phyloP scores from a whole-genome alignment of 805 yeast genomes.

The Myxozyma neotropica region DNA sequence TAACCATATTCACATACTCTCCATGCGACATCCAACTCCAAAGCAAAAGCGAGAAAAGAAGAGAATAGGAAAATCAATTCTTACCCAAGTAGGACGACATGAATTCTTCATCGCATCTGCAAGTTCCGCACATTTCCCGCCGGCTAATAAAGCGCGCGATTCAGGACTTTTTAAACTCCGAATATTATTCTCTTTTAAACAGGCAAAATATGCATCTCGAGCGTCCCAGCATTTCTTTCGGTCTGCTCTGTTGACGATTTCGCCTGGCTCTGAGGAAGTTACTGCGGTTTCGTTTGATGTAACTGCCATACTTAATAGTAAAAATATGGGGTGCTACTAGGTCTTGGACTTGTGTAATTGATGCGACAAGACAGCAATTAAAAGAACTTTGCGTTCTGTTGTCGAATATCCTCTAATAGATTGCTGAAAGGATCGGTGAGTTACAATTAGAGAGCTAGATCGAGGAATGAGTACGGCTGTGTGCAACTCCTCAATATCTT shows the following conservation, averaged over 20 bases:
- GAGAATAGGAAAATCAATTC: background rate
- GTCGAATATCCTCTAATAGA: too few relatives aligned
- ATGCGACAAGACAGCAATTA: too few relatives aligned
- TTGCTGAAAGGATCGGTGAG: too few relatives aligned
- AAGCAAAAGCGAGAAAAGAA: background rate
- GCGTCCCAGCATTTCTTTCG: constrained; percentile 76
- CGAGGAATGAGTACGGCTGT: too few relatives aligned
- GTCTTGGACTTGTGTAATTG: too few relatives aligned
- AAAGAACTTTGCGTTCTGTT: too few relatives aligned
- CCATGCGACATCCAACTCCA: background rate
- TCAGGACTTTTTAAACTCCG: constrained; percentile 32
- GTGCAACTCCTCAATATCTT: too few relatives aligned
- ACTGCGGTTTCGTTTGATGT: background rate
- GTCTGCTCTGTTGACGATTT: constrained; percentile 10
- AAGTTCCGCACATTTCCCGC: background rate
- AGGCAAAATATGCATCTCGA: constrained; percentile 74
- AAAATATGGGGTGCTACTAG: too few relatives aligned
- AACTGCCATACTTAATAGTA: background rate
- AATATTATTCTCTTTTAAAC: constrained; percentile 69
- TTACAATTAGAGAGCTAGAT: too few relatives aligned
- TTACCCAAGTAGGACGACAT: constrained; percentile 18
- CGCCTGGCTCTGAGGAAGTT: background rate
- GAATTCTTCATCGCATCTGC: background rate
- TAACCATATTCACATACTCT: too few relatives aligned
- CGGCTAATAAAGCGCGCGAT: background rate